A percentile compares a stretch with the other conserved stretches of the same genome.
Evolutionary conservation across 2,329 filamentous ascomycete genomes (phyloP).

Genomic region (Cryphonectria naterciae): DNA sequence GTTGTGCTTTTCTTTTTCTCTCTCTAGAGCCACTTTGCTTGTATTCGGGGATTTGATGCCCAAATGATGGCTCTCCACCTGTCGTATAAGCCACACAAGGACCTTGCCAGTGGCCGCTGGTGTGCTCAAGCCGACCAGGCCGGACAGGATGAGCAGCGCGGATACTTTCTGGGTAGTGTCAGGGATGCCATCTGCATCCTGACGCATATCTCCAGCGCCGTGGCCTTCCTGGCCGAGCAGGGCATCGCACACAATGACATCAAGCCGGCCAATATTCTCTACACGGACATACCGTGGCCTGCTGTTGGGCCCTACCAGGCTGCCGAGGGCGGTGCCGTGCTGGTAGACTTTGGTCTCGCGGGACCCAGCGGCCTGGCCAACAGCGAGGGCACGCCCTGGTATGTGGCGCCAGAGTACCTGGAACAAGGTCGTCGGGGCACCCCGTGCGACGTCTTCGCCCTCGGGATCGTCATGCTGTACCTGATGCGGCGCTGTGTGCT

Average conservation of each 20-base stretch:
- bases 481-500: background rate
- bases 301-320: background rate
- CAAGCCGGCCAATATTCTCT: conserved; percentile 8
- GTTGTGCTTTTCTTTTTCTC: too few species aligned
- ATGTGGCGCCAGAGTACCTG: background rate
- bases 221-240: background rate
- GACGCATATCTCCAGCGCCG: background rate
- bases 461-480: conserved; percentile 10
- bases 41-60: background rate
- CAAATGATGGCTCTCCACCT: background rate
- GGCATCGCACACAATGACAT: conserved; percentile 4
- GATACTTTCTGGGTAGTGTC: background rate
- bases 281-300: background rate
- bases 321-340: background rate
- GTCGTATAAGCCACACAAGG: background rate
- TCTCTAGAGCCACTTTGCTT: background rate
- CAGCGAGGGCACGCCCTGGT: conserved; percentile 1
- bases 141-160: background rate
- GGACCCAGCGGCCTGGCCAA: background rate
- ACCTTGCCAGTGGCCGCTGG: conserved; percentile 1
- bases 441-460: background rate
- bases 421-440: background rate
- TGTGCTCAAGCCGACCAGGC: background rate
- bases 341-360: conserved; percentile 8
- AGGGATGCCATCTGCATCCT: conserved; percentile 1